A percentile compares a stretch with the other conserved stretches of the same genome.
Conservation (phyloP, 1,284 basidiomycete genomes). For the Boletellus dicymbophilus region DNA sequence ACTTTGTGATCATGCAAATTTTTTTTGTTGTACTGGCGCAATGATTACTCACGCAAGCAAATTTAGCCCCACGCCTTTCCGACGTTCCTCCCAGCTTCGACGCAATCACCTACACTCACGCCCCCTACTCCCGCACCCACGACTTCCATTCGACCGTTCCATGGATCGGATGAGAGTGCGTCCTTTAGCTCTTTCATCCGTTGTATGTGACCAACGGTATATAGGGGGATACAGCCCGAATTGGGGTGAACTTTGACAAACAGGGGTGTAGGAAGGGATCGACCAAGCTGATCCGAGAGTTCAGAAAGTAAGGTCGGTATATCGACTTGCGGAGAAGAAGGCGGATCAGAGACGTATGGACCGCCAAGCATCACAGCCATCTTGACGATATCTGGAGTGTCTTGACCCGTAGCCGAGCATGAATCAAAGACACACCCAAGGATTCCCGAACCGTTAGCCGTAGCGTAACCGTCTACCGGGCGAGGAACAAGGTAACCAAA, state of each 20-base stretch:
- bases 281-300: slow-evolving; percentile 55
- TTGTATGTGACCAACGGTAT: slow-evolving; percentile 70
- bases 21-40: slow-evolving; percentile 1
- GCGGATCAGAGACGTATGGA: slow-evolving; percentile 39
- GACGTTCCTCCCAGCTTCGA: slow-evolving; percentile 67
- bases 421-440: slow-evolving; percentile 89
- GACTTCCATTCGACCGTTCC: slow-evolving; percentile 67
- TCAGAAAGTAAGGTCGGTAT: slow-evolving; percentile 33
- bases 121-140: slow-evolving; percentile 88
- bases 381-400: slow-evolving; percentile 56
- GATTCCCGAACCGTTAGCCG: slow-evolving; percentile 50
- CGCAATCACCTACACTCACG: slow-evolving; percentile 90
- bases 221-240: slow-evolving; percentile 81
- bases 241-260: slow-evolving; percentile 61
- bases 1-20: slow-evolving; percentile 17
- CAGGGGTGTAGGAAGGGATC: slow-evolving; percentile 58
- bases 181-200: slow-evolving; percentile 66
- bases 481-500: slow-evolving; percentile 96
- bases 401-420: slow-evolving; percentile 70
- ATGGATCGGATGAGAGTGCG: slow-evolving; percentile 45
- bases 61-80: slow-evolving; percentile 43
- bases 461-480: slow-evolving; percentile 50
- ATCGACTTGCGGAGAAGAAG: slow-evolving; percentile 17
- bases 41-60: slow-evolving; percentile 22
- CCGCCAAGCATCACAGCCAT: slow-evolving; percentile 94